phyloP scores from a whole-genome alignment of 2,329 filamentous ascomycete species.

The Penicillium sp. region DNA sequence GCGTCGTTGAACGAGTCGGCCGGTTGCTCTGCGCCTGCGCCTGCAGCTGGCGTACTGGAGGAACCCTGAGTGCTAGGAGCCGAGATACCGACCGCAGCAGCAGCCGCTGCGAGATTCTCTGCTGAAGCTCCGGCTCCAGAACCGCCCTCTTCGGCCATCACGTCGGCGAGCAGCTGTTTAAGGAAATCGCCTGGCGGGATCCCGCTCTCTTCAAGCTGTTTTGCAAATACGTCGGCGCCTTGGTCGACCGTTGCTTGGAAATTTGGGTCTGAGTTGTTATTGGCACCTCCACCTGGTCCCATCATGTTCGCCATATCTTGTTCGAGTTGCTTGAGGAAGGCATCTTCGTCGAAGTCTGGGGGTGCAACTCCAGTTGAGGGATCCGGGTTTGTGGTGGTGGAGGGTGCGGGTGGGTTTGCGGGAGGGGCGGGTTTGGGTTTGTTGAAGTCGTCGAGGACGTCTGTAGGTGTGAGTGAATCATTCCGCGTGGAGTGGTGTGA shows the following conservation, averaged over 20 bases:
- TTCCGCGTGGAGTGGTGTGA: background rate
- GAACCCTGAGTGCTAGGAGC: background rate
- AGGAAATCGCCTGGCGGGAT: slow-evolving; percentile 37
- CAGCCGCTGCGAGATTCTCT: slow-evolving; percentile 25
- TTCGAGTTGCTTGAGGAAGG: slow-evolving; percentile 81
- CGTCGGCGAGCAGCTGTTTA: slow-evolving; percentile 38
- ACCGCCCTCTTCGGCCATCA: slow-evolving; percentile 33
- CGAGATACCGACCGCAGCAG: slow-evolving; percentile 13
- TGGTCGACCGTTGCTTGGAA: slow-evolving; percentile 31
- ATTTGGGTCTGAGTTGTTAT: slow-evolving; percentile 20
- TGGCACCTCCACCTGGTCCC: slow-evolving; percentile 39
- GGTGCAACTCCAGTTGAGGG: slow-evolving; percentile 15
- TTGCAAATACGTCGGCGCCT: slow-evolving; percentile 38
- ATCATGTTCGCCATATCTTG: slow-evolving; percentile 84
- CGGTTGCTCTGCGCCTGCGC: slow-evolving; percentile 28
- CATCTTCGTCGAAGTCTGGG: slow-evolving; percentile 40
- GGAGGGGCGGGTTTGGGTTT: slow-evolving; percentile 49
- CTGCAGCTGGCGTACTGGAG: background rate
- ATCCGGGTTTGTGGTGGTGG: slow-evolving; percentile 18
- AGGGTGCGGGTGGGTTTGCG: slow-evolving; percentile 7
- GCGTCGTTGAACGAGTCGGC: slow-evolving; percentile 85
- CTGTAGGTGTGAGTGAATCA: slow-evolving; percentile 37
- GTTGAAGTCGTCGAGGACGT: slow-evolving; percentile 91
- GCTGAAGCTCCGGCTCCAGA: slow-evolving; percentile 5
- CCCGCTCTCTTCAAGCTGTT: slow-evolving; percentile 37